Conservation (phyloP, 345 rosid genomes). For the Fremontodendron californicum region DNA sequence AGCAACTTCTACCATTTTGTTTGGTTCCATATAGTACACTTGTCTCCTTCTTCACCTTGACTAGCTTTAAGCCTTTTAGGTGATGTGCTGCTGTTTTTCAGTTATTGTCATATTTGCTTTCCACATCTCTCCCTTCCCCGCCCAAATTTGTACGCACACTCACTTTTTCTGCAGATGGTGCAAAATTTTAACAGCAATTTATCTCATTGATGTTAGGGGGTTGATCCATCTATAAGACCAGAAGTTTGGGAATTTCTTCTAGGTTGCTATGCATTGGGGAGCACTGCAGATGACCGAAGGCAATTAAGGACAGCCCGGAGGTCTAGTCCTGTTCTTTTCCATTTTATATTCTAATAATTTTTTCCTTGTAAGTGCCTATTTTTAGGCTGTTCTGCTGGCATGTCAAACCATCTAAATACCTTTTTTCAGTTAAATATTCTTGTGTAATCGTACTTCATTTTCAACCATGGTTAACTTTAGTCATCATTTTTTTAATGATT, state of each 20-base stretch:
- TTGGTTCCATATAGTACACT: not conserved
- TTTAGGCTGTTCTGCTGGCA: slow-evolving; percentile 8
- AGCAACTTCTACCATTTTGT: not conserved
- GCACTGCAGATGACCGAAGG: slow-evolving; percentile 71
- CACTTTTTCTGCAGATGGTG: not conserved
- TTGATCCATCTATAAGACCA: slow-evolving; percentile 85
- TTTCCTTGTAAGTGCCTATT: slow-evolving; percentile 8
- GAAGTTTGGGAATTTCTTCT: slow-evolving; percentile 97
- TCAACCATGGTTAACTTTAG: not conserved
- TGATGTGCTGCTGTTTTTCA: slow-evolving; percentile 4
- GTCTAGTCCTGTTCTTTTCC: slow-evolving; percentile 31
- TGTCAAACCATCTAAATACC: slow-evolving; percentile 2
- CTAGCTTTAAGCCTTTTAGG: not conserved
- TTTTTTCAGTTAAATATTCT: slow-evolving; percentile 4
- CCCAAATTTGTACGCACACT: not conserved
- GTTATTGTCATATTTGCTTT: not conserved
- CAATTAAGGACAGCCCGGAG: slow-evolving; percentile 75
- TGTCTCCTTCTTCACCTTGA: not conserved
- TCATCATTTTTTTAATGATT: not conserved
- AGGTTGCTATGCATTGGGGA: slow-evolving; percentile 73
- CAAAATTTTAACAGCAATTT: not conserved
- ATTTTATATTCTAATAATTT: not conserved
- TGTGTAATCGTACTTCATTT: not conserved
- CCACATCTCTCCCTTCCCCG: not conserved
- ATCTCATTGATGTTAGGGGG: slow-evolving; percentile 46